Base-by-base conservation (phyloP, 2,329 filamentous ascomycete species). In the Ophiostoma sp. region DNA sequence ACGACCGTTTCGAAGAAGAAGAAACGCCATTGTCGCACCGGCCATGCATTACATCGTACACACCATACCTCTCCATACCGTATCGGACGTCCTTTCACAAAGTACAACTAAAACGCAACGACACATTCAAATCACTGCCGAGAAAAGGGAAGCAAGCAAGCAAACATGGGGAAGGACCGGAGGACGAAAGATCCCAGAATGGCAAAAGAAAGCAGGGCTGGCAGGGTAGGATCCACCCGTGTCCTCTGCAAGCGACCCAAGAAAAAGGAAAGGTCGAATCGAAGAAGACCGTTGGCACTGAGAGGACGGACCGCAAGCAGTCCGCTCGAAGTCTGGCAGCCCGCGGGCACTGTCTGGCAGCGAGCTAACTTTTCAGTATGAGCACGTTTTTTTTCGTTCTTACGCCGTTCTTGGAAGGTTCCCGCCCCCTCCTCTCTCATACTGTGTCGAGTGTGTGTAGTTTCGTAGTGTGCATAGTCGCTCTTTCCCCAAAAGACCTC, bases 201-300 rank as follows among this genome's bases (percentile, higher is more conserved):
- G 19, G 66, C 66, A 52, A 69, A 31, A 22, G 63, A 22, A 0
- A 42, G 8, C 50, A 55, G 19, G 50, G 39, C 11, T 45, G 3
- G 7, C 50, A 55, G 25, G 57, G 61, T 50, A 45, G 8, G 39
- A 68, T 68, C 64, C 64, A 68, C 42, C 42, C 39, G 42, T 50
- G 64, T n/a, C 25, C 22, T 63, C 28, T 39, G 17, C 59, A 39
- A 19, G 17, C 31, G 59, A 33, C 55, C 55, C 59, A 63, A 25
- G 17, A 25, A 39, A 36, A 36, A 36, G 33, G 42, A 48, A 48
- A 17, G 15, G 3, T 15, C 15, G 19, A 28, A 55, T 17, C 42
- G 19, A 55, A 55, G 22, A 28, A 55, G 50, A 28, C 22, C 22
- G 25, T 12, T 25, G 9, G 22, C 22, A 15, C 22, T 28, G 50